Percentiles rank a stretch among this genome's conserved stretches.
Conservation (phyloP, 257 asterid species). For the Prunella vulgaris region DNA sequence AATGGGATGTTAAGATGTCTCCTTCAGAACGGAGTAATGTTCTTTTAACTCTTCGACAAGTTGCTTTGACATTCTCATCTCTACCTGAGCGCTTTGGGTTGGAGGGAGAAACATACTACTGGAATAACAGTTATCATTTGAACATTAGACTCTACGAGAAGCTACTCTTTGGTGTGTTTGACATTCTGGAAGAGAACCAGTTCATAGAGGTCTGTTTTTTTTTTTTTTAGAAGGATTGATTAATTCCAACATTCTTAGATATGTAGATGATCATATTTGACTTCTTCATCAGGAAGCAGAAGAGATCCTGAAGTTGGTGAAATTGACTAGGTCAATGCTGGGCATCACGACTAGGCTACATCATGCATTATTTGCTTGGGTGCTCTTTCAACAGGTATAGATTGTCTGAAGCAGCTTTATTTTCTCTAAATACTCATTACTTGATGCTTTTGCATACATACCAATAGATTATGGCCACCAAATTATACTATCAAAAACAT, state of each 20-base stretch:
- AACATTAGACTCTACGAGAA: constrained; percentile 81
- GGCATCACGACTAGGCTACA: constrained; percentile 84
- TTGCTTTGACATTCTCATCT: constrained; percentile 55
- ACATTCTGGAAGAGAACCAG: constrained; percentile 85
- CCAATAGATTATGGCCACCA: neutral
- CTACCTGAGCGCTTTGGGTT: constrained; percentile 71
- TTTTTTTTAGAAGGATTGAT: neutral
- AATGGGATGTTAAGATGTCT: constrained; percentile 81
- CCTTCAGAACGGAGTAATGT: constrained; percentile 68
- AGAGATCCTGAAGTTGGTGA: constrained; percentile 63
- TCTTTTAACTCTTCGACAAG: constrained; percentile 56
- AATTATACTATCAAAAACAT: neutral
- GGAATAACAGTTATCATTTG: constrained; percentile 82
- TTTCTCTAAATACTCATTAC: neutral
- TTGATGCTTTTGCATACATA: neutral
- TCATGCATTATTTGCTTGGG: constrained; percentile 79
- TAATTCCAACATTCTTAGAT: neutral
- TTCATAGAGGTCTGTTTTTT: constrained; percentile 68
- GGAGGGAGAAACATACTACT: constrained; percentile 81
- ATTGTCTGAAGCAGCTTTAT: constrained; percentile 4
- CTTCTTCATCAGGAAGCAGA: constrained; percentile 66
- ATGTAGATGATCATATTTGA: constrained; percentile 17
- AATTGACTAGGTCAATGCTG: constrained; percentile 81
- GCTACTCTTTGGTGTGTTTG: constrained; percentile 79
- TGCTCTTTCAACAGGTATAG: constrained; percentile 87